Evolutionary conservation across 1,139 yeast genomes (phyloP).

Genomic region (Yamadazyma kanchanaburiensis): DNA sequence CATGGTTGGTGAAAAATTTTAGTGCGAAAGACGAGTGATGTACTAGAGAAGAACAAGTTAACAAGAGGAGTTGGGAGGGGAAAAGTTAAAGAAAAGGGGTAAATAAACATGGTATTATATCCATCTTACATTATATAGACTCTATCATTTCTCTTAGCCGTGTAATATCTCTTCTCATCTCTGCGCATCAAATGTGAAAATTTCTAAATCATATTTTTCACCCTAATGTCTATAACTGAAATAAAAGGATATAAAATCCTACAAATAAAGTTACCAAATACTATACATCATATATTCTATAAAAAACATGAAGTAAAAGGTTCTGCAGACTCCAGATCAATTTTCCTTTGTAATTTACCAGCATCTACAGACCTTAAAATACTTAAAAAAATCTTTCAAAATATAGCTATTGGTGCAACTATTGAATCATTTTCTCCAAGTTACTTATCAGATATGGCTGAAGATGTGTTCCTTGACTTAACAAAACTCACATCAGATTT

Average conservation of each 20-base stretch:
- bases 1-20: constrained; percentile 20
- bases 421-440: constrained; percentile 47
- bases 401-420: constrained; percentile 59
- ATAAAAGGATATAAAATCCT: constrained; percentile 57
- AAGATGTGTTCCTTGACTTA: constrained; percentile 57
- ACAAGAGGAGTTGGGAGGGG: neutral
- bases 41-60: neutral
- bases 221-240: constrained; percentile 21
- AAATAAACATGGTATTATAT: neutral
- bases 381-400: constrained; percentile 56
- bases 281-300: constrained; percentile 51
- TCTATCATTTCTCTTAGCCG: no score
- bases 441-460: constrained; percentile 35
- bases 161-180: no score
- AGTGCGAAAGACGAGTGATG: constrained; percentile 1
- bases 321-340: constrained; percentile 38
- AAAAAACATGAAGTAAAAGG: constrained; percentile 60
- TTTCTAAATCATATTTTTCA: no score
- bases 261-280: constrained; percentile 39
- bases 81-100: neutral
- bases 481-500: constrained; percentile 60
- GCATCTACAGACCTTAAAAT: constrained; percentile 50
- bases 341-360: constrained; percentile 80
- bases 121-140: no score
- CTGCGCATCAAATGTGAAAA: neutral